phyloP scores from a whole-genome alignment of 805 yeast genomes.

The Cyberlindnera japonica region DNA sequence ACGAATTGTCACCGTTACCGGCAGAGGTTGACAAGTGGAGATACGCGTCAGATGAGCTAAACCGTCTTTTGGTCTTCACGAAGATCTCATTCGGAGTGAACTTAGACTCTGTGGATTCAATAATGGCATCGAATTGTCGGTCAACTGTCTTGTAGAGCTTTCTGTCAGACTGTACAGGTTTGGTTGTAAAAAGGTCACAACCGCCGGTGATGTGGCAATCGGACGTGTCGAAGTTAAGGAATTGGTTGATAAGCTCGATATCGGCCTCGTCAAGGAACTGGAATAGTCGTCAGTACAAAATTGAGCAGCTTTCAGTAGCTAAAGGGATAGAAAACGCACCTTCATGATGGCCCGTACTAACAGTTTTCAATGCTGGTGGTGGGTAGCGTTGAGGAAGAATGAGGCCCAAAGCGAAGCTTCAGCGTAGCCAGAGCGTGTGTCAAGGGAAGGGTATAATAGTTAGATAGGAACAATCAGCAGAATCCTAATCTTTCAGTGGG shows the following conservation, averaged over 20 bases:
- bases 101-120: slow-evolving; percentile 28
- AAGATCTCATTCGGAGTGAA: slow-evolving; percentile 30
- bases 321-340: background rate
- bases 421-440: background rate
- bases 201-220: slow-evolving; percentile 82
- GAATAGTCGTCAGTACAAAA: too few relatives aligned
- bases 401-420: background rate
- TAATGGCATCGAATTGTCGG: slow-evolving; percentile 59
- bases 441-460: too few relatives aligned
- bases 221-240: slow-evolving; percentile 70
- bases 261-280: slow-evolving; percentile 92
- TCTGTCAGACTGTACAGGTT: slow-evolving; percentile 86
- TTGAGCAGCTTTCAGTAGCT: slow-evolving; percentile 3
- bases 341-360: slow-evolving; percentile 1
- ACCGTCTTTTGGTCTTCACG: slow-evolving; percentile 40
- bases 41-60: slow-evolving; percentile 23
- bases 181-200: slow-evolving; percentile 91
- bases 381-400: slow-evolving; percentile 2
- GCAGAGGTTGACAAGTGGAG: slow-evolving; percentile 13
- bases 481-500: background rate
- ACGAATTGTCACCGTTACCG: slow-evolving; percentile 9
- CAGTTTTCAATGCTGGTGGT: slow-evolving; percentile 5
- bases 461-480: too few relatives aligned
- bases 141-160: slow-evolving; percentile 86
- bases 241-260: slow-evolving; percentile 86